Evolutionary conservation across 495 filamentous ascomycete genomes (phyloP).

Genomic region (Podospora fimiseda): DNA sequence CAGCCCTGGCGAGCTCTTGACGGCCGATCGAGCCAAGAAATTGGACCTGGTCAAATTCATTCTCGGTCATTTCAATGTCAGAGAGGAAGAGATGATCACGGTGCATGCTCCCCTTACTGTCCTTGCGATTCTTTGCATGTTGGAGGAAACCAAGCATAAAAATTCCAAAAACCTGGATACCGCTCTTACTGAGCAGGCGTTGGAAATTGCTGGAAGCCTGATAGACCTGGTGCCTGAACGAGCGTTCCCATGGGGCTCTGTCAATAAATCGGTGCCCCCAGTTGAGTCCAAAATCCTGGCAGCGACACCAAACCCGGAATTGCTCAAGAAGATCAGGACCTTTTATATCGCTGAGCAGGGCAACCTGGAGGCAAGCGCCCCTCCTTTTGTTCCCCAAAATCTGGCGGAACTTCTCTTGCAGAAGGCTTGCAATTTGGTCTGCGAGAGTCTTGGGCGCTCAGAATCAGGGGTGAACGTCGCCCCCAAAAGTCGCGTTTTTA

Average conservation of each 20-base stretch:
- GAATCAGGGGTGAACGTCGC: conserved; percentile 34
- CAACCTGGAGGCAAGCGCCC: conserved; percentile 42
- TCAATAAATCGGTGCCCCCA: conserved; percentile 17
- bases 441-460: conserved; percentile 34
- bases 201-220: conserved; percentile 49
- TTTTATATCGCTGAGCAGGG: conserved; percentile 60
- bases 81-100: conserved; percentile 91
- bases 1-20: conserved; percentile 33
- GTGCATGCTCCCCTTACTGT: conserved; percentile 74
- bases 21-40: conserved; percentile 44
- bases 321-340: conserved; percentile 53
- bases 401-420: conserved; percentile 57
- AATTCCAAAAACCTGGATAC: conserved; percentile 10
- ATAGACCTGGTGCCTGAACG: conserved; percentile 64
- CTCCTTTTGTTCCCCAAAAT: conserved; percentile 53
- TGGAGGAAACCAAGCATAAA: conserved; percentile 38
- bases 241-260: conserved; percentile 48
- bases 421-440: conserved; percentile 51
- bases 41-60: conserved; percentile 76
- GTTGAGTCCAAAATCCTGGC: conserved; percentile 23
- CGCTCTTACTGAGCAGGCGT: conserved; percentile 31
- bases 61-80: conserved; percentile 80
- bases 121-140: conserved; percentile 59
- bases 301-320: conserved; percentile 39
- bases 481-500: conserved; percentile 45